Conservation (phyloP, 2,329 filamentous ascomycete species). For the Epichloe brachyelytri region DNA sequence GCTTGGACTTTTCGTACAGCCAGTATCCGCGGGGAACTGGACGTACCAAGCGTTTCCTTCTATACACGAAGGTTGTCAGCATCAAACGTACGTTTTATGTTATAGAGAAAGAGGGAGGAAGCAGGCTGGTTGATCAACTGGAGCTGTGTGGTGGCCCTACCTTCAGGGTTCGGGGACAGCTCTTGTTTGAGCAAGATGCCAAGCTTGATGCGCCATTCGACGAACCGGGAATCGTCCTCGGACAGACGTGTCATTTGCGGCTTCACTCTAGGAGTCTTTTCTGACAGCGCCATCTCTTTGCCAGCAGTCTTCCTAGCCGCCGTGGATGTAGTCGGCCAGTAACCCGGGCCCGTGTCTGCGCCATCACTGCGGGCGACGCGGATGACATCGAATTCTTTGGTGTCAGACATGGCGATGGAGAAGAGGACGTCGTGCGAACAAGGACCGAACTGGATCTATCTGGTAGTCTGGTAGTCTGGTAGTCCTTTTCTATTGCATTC, state of each 20-base stretch:
- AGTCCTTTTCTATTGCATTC: neutral
- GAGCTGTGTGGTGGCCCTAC: conserved; percentile 12
- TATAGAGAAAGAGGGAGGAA: too few species aligned
- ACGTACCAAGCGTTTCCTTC: conserved; percentile 32
- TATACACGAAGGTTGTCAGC: conserved; percentile 7
- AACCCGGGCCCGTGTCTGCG: conserved; percentile 29
- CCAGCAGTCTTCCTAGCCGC: conserved; percentile 21
- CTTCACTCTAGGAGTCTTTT: conserved; percentile 26
- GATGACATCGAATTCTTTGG: conserved; percentile 29
- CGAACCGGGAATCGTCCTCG: conserved; percentile 29
- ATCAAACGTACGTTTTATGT: neutral
- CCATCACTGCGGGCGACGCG: conserved; percentile 33
- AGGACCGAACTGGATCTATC: neutral
- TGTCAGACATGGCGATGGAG: conserved; percentile 16
- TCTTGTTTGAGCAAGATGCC: conserved; percentile 34
- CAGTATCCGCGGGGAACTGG: conserved; percentile 32
- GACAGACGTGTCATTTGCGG: conserved; percentile 30
- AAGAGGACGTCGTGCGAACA: neutral
- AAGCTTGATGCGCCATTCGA: conserved; percentile 32
- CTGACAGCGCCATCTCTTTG: conserved; percentile 19
- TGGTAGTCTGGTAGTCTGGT: too few species aligned
- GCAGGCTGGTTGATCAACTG: too few species aligned
- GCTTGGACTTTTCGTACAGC: conserved; percentile 34
- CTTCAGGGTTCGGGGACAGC: conserved; percentile 26
- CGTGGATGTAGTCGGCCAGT: conserved; percentile 25